Conservation (phyloP, 1,284 basidiomycete species). For the Apiotrichum domesticum region DNA sequence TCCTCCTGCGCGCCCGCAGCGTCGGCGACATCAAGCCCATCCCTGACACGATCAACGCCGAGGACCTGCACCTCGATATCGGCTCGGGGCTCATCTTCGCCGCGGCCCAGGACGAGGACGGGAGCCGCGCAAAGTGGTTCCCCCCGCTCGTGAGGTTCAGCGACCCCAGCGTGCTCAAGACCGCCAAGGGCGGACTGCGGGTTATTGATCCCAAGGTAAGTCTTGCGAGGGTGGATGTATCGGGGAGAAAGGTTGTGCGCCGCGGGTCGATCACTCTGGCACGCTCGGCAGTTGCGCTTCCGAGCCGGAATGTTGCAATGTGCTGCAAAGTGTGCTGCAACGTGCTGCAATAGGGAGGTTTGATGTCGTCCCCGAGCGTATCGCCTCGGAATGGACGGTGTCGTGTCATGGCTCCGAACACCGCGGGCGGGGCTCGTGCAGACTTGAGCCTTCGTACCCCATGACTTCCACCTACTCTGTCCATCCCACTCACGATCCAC, state of each 20-base stretch:
- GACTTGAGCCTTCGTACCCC: no score
- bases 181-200: constrained; percentile 15
- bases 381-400: no score
- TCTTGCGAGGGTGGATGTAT: constrained; percentile 3
- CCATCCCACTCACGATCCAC: neutral
- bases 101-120: constrained; percentile 9
- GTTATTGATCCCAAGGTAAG: constrained; percentile 29
- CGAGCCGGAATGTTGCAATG: no score
- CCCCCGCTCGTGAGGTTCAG: constrained; percentile 21
- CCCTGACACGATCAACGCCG: constrained; percentile 12
- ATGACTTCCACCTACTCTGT: no score
- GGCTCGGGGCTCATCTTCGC: constrained; percentile 10
- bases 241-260: no score
- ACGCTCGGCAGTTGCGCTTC: no score
- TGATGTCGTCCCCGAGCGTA: no score
- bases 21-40: constrained; percentile 5
- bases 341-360: no score
- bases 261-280: no score
- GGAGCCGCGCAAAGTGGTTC: constrained; percentile 31
- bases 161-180: constrained; percentile 7
- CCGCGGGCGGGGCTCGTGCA: no score
- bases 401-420: no score
- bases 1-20: neutral
- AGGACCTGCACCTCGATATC: constrained; percentile 14
- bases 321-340: no score